Evolutionary conservation across 257 asterid genomes (phyloP).

Genomic region (Ballota nigra): DNA sequence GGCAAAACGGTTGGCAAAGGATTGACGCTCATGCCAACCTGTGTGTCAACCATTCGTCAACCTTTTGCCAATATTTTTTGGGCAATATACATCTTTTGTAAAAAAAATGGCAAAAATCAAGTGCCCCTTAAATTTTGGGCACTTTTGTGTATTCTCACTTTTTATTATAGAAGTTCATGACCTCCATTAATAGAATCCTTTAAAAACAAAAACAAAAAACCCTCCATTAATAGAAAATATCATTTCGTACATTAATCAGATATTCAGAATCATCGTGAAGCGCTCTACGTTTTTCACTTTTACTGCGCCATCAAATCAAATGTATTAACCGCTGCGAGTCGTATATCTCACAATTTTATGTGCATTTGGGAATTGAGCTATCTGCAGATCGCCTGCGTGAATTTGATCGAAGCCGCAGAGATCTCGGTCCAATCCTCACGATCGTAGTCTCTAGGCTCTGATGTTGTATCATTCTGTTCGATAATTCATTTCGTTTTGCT

Average conservation of each 20-base stretch:
- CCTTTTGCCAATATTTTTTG: too few species aligned
- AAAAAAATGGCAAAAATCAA: too few species aligned
- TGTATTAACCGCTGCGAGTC: slow-evolving; percentile 24
- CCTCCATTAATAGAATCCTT: neutral
- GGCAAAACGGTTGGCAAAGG: too few species aligned
- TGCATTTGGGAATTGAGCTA: slow-evolving; percentile 22
- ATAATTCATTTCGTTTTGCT: neutral
- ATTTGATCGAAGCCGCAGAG: slow-evolving; percentile 27
- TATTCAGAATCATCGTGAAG: slow-evolving; percentile 5
- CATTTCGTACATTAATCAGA: neutral
- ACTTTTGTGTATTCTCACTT: too few species aligned
- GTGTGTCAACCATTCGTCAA: too few species aligned
- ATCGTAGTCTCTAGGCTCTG: slow-evolving; percentile 28
- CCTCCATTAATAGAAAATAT: neutral
- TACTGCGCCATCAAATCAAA: slow-evolving; percentile 20
- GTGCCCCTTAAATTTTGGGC: too few species aligned
- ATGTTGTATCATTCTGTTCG: neutral
- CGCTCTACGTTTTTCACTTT: neutral
- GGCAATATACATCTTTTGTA: too few species aligned
- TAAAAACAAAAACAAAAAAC: neutral
- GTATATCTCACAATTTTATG: slow-evolving; percentile 21
- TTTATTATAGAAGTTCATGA: too few species aligned
- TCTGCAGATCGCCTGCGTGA: slow-evolving; percentile 27
- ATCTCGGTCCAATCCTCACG: slow-evolving; percentile 29
- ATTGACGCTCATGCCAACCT: too few species aligned